Conservation (phyloP, 768 basidiomycete species). For the Flagelloscypha sp. region DNA sequence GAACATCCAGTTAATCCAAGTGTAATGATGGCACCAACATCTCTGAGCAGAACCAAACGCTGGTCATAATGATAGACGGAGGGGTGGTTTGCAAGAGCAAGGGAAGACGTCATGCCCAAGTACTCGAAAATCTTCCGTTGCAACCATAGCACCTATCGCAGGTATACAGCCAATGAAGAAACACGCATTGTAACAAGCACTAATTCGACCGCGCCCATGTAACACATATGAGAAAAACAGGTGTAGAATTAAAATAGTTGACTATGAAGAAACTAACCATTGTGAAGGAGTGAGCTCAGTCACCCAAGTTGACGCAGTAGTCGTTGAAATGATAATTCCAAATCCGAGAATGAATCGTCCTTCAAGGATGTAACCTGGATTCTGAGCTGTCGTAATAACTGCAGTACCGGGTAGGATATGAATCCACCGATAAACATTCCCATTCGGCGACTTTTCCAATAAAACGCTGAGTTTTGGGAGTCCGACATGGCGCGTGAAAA, state of each 20-base stretch:
- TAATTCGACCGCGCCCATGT: slow-evolving; percentile 29
- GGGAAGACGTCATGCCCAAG: slow-evolving; percentile 58
- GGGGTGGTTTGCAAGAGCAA: slow-evolving; percentile 38
- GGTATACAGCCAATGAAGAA: slow-evolving; percentile 19
- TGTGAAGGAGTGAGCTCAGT: slow-evolving; percentile 20
- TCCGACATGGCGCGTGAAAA: no score
- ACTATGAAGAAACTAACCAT: no score
- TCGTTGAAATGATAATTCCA: slow-evolving; percentile 36
- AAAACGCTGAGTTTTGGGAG: no score
- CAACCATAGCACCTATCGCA: slow-evolving; percentile 20
- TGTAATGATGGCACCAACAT: slow-evolving; percentile 12
- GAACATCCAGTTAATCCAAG: neutral
- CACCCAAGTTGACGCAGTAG: slow-evolving; percentile 44
- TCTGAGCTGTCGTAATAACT: slow-evolving; percentile 17
- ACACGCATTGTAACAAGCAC: slow-evolving; percentile 42
- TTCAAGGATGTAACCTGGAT: slow-evolving; percentile 17
- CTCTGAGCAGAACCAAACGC: slow-evolving; percentile 30
- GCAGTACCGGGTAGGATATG: slow-evolving; percentile 19
- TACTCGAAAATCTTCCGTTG: slow-evolving; percentile 38
- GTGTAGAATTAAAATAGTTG: no score
- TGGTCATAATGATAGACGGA: slow-evolving; percentile 27
- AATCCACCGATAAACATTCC: slow-evolving; percentile 25
- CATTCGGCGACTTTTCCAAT: no score
- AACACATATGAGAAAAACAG: no score
- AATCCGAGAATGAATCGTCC: slow-evolving; percentile 32